phyloP scores from a whole-genome alignment of 202 grass and related monocot species.

The Cymbopogon flexuosus region DNA sequence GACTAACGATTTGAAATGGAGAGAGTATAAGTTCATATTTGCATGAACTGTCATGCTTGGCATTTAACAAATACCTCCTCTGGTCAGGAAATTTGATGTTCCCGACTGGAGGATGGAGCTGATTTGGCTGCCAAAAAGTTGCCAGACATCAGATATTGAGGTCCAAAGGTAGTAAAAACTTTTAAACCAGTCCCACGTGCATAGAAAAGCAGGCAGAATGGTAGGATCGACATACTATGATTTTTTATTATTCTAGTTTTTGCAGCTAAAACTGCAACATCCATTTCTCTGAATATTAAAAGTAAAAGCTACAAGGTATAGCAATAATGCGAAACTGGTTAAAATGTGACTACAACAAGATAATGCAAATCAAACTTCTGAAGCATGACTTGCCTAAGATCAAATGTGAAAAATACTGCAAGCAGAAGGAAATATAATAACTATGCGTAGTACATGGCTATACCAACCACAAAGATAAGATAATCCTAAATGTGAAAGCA shows the following conservation, averaged over 20 bases:
- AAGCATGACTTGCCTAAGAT: constrained; percentile 13
- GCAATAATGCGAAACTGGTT: background rate
- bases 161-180: background rate
- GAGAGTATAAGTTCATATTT: too few species aligned
- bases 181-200: background rate
- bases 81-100: background rate
- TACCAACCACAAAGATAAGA: constrained; percentile 6
- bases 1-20: too few species aligned
- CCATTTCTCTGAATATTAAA: constrained; percentile 11
- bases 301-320: background rate
- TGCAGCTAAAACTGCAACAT: background rate
- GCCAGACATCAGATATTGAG: background rate
- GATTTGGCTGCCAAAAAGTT: background rate
- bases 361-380: background rate
- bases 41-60: too few species aligned
- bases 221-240: constrained; percentile 9
- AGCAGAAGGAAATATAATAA: constrained; percentile 16
- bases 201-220: background rate
- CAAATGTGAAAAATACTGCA: background rate
- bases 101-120: background rate
- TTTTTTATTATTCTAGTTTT: background rate
- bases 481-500: constrained; percentile 13
- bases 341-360: constrained; percentile 15
- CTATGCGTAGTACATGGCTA: background rate
- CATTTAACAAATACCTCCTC: background rate